A percentile compares a stretch with the other conserved stretches of the same genome.
Conservation (phyloP, 805 yeast genomes). For the Ogataea paraovalis region DNA sequence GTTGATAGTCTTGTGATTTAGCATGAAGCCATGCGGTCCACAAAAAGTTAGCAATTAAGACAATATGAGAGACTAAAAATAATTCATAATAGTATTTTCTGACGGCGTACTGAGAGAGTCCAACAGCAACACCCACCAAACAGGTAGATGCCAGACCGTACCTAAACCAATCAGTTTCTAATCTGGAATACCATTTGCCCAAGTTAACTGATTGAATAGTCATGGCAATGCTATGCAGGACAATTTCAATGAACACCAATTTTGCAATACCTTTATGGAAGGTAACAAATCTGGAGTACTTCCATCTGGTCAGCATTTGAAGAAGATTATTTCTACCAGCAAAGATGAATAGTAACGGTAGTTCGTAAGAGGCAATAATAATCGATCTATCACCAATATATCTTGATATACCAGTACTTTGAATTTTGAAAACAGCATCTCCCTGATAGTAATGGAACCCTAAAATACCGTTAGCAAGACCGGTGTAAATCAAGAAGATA, state of each 20-base stretch:
- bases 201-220: slow-evolving; percentile 20
- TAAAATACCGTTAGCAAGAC: slow-evolving; percentile 18
- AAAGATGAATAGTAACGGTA: slow-evolving; percentile 52
- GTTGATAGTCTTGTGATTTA: slow-evolving; percentile 29
- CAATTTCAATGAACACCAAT: slow-evolving; percentile 35
- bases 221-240: slow-evolving; percentile 41
- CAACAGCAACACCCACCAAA: slow-evolving; percentile 36
- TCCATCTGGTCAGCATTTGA: slow-evolving; percentile 58
- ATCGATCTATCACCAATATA: slow-evolving; percentile 52
- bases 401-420: slow-evolving; percentile 25
- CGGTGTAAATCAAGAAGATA: slow-evolving; percentile 32
- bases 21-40: slow-evolving; percentile 60
- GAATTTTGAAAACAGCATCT: slow-evolving; percentile 19
- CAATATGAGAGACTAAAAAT: slow-evolving; percentile 55
- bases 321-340: slow-evolving; percentile 63
- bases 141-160: slow-evolving; percentile 36
- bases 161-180: slow-evolving; percentile 25
- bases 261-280: slow-evolving; percentile 59
- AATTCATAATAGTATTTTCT: slow-evolving; percentile 58
- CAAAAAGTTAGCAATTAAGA: slow-evolving; percentile 49
- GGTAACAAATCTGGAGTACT: slow-evolving; percentile 47
- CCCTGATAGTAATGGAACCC: slow-evolving; percentile 21
- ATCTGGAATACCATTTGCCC: slow-evolving; percentile 26
- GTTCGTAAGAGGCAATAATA: slow-evolving; percentile 40
- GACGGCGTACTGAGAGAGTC: slow-evolving; percentile 45